These are phyloP conservation scores for Vanrija humicola DNA, from an alignment of 1,284 basidiomycete genomes.

Conservation along the genomic window DNA sequence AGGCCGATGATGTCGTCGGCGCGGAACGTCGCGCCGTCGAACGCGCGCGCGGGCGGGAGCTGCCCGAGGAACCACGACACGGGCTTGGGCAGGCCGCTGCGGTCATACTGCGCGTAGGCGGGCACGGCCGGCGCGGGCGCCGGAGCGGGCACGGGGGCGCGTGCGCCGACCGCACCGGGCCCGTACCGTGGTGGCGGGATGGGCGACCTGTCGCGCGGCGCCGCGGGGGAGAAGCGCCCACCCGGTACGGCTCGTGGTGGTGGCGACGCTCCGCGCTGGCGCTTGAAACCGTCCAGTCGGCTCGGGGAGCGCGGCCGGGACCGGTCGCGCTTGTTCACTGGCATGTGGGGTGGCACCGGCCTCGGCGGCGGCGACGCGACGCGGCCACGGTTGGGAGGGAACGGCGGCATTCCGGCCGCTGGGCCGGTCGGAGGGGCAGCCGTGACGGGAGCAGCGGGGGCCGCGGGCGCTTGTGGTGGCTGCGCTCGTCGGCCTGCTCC, in stretches of 20 bases:
- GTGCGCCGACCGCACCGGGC: neutral
- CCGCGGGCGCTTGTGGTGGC: neutral
- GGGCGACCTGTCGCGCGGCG: conserved; percentile 4
- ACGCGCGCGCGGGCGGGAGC: conserved; percentile 64
- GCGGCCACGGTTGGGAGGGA: conserved; percentile 6
- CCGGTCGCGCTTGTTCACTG: conserved; percentile 9
- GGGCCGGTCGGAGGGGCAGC: neutral
- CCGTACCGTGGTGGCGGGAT: neutral
- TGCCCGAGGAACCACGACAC: conserved; percentile 76
- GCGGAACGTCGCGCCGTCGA: conserved; percentile 83
- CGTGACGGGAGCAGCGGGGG: neutral
- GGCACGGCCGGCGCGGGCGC: neutral
- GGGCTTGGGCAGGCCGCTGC: conserved; percentile 60
- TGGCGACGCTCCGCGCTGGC: conserved; percentile 7
- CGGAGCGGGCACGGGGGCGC: neutral
- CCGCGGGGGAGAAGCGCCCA: conserved; percentile 8
- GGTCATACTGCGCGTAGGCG: conserved; percentile 51
- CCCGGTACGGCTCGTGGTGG: conserved; percentile 6
- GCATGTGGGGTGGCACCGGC: conserved; percentile 1
- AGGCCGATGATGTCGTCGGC: conserved; percentile 80
- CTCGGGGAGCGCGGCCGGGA: conserved; percentile 13
- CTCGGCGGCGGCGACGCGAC: neutral
- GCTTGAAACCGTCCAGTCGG: conserved; percentile 8
- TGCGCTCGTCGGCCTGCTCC: conserved; percentile 59
- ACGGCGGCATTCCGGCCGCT: conserved; percentile 8